Conservation (phyloP, 2,329 filamentous ascomycete genomes). For the Diaporthe ilicicola region DNA sequence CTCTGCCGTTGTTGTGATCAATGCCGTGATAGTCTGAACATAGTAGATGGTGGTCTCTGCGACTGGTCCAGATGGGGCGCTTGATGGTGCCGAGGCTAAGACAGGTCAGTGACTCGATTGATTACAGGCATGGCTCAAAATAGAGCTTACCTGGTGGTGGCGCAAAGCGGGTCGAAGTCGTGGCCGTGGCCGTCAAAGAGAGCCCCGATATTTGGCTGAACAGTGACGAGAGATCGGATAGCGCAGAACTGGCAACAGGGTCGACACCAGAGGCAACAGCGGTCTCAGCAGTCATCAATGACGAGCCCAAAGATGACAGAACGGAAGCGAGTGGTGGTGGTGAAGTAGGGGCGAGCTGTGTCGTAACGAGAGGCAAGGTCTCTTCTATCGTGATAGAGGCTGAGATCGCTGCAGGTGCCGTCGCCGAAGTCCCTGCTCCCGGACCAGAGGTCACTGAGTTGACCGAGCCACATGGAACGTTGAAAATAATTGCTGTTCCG, state of each 20-base stretch:
- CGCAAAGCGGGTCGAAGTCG: background rate
- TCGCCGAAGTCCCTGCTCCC: background rate
- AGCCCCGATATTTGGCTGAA: constrained; percentile 30
- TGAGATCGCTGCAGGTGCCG: constrained; percentile 18
- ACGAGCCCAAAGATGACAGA: constrained; percentile 30
- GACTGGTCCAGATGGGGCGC: background rate
- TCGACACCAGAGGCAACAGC: background rate
- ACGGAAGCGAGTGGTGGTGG: constrained; percentile 24
- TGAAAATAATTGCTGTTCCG: constrained; percentile 30
- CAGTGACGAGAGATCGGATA: constrained; percentile 30
- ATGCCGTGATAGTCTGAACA: constrained; percentile 31
- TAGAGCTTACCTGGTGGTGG: constrained; percentile 21
- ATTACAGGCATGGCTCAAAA: no score
- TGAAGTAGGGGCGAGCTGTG: background rate
- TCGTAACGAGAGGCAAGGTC: constrained; percentile 3
- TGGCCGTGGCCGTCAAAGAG: constrained; percentile 21
- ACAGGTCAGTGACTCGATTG: background rate
- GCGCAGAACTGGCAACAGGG: constrained; percentile 21
- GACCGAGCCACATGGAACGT: constrained; percentile 23
- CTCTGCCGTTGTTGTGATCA: constrained; percentile 28
- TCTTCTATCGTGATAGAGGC: constrained; percentile 23
- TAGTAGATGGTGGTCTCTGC: constrained; percentile 33
- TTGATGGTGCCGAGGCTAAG: background rate
- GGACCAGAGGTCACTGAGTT: background rate
- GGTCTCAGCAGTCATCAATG: background rate